Base-by-base conservation (phyloP, 805 yeast genomes). In the Cyberlindnera maritima region DNA sequence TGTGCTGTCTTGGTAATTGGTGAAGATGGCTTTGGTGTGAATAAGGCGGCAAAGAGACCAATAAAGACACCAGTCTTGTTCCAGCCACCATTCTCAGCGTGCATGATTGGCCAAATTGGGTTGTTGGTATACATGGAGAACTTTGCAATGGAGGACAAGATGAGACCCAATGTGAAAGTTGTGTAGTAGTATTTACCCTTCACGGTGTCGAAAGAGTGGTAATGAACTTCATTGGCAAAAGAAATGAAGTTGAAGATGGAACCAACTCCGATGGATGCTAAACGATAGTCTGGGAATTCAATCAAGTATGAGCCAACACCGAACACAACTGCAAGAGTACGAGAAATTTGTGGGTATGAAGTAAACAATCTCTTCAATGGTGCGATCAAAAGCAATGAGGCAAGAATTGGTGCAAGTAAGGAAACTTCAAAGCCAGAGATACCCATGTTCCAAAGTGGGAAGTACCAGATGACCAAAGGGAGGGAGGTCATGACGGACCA, bases 391-490 rank as follows among this genome's bases (percentile, higher is more conserved):
- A 85, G 67, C 2, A 86, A 35, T 13, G 83, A 49, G 2, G 96
- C 89, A 3, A 86, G 75, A 11, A 81, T 44, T 33, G 82, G 69
- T 19, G 81, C 68, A 7, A 80, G 61, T 39, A 88, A 72, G 3
- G 81, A 76, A 0, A 85, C 85, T 67, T 94, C 99, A 63, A 87
- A 91, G 4, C 99, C 99, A 2, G 96, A 86, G 38, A 94, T 85
- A 7, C 97, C 98, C 97, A 94, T 90, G 62, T 86, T 79, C 99
- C 99, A 94, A 52, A 94, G 72, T 11, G 99, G 99, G 75, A 94
- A 94, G 70, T 88, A 88, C 99, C 99, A 94, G 42, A 94, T 82
- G 60, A 94, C 82, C 47, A 94, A 76, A 37, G 89, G 85, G 49
- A 94, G 71, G 0, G 96, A 80, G 3, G 98, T 86, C 36, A 81